These are phyloP conservation scores for Brettanomyces custersianus DNA, from an alignment of 805 yeast species.

Conservation along the genomic window DNA sequence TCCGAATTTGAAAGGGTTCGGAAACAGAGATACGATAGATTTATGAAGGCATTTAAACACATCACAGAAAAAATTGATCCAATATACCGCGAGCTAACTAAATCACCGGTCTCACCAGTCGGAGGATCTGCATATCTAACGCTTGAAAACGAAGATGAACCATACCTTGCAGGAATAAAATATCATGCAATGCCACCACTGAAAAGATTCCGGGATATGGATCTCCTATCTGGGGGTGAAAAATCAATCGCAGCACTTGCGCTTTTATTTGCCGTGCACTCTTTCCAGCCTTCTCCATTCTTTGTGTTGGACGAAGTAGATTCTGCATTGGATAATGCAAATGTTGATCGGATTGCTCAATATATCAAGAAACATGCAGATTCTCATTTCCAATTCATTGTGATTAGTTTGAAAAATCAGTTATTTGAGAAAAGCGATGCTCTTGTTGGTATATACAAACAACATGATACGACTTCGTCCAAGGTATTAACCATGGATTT, in stretches of 20 bases:
- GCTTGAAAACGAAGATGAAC: conserved; percentile 83
- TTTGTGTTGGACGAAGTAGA: conserved; percentile 97
- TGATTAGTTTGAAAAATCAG: conserved; percentile 81
- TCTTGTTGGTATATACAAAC: conserved; percentile 86
- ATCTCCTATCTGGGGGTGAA: conserved; percentile 90
- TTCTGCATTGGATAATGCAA: conserved; percentile 89
- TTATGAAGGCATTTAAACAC: conserved; percentile 69
- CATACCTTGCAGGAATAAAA: conserved; percentile 72
- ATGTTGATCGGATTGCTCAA: conserved; percentile 79
- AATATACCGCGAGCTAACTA: conserved; percentile 81
- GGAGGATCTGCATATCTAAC: conserved; percentile 94
- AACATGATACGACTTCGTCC: conserved; percentile 64
- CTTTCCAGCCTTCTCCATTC: conserved; percentile 89
- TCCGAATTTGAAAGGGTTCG: conserved; percentile 53
- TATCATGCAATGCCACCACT: conserved; percentile 96
- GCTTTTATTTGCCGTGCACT: conserved; percentile 80
- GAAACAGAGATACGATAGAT: conserved; percentile 47
- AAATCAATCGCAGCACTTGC: conserved; percentile 96
- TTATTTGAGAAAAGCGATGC: conserved; percentile 85
- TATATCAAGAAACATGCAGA: conserved; percentile 72
- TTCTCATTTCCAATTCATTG: conserved; percentile 80
- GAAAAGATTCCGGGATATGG: conserved; percentile 90
- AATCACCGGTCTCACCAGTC: conserved; percentile 55
- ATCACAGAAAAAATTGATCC: conserved; percentile 63
- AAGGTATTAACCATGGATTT: conserved; percentile 67